Percentiles rank a stretch among this genome's conserved stretches.
These are phyloP conservation scores for Zea luxurians DNA, from an alignment of 176 grass and related monocot species.

Conservation along the genomic window DNA sequence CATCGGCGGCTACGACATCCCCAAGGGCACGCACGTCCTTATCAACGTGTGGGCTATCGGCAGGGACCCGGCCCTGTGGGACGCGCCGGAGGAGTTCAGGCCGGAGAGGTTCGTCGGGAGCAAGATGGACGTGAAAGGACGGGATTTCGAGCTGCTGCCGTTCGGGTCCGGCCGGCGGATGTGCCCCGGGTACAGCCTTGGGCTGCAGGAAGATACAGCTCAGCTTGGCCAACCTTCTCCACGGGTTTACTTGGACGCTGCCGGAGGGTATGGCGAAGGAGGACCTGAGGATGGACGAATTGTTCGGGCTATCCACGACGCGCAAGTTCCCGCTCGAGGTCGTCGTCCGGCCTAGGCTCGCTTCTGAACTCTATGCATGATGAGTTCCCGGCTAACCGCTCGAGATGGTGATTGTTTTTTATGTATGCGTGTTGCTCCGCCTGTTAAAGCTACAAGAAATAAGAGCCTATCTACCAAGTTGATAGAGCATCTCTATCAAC, in stretches of 20 bases:
- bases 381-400: too few relatives aligned
- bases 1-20: background rate
- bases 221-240: conserved; percentile 47
- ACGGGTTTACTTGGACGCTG: conserved; percentile 22
- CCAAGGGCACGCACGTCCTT: background rate
- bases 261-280: conserved; percentile 6
- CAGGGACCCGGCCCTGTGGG: background rate
- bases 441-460: too few relatives aligned
- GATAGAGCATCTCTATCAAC: too few relatives aligned
- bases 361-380: conserved; percentile 2
- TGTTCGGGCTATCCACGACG: conserved; percentile 4
- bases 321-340: conserved; percentile 14
- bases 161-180: conserved; percentile 51
- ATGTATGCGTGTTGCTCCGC: too few relatives aligned
- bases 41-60: background rate
- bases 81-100: conserved; percentile 43
- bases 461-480: too few relatives aligned
- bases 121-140: conserved; percentile 40
- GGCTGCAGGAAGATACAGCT: conserved; percentile 43
- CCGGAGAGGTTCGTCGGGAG: conserved; percentile 44
- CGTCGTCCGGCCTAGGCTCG: background rate
- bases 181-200: conserved; percentile 51
- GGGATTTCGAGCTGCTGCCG: conserved; percentile 48
- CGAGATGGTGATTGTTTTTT: too few relatives aligned
- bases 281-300: conserved; percentile 17